Percentiles rank a stretch among this genome's conserved stretches.
phyloP scores from a whole-genome alignment of 192 early-diverging fungal species.

The Backusella sp. region DNA sequence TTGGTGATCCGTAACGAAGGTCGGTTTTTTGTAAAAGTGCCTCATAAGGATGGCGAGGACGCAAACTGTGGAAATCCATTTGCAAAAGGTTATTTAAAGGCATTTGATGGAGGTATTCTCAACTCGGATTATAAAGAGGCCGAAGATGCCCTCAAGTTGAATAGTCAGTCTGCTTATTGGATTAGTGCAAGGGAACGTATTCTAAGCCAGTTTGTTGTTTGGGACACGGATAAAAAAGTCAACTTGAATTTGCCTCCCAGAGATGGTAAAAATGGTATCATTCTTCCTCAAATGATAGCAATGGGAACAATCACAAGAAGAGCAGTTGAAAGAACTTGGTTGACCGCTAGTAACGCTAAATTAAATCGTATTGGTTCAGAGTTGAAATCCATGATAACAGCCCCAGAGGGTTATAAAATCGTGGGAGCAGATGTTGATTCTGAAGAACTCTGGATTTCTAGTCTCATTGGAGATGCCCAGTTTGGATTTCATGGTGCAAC shows the following conservation, averaged over 20 bases:
- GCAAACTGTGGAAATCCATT: slow-evolving; percentile 84
- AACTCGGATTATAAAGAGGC: slow-evolving; percentile 70
- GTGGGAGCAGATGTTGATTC: slow-evolving; percentile 97
- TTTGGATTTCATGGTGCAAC: slow-evolving; percentile 91
- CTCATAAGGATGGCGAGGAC: slow-evolving; percentile 83
- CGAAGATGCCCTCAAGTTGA: slow-evolving; percentile 73
- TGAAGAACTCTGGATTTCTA: slow-evolving; percentile 96
- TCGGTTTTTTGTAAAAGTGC: slow-evolving; percentile 59
- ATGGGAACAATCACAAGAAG: slow-evolving; percentile 98
- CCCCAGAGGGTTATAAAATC: slow-evolving; percentile 81
- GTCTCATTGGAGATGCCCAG: slow-evolving; percentile 91
- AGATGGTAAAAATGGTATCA: slow-evolving; percentile 59
- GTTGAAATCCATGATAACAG: slow-evolving; percentile 83
- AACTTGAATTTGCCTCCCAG: slow-evolving; percentile 44
- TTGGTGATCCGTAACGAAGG: slow-evolving; percentile 41
- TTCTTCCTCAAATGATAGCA: slow-evolving; percentile 84
- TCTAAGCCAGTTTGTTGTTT: slow-evolving; percentile 82
- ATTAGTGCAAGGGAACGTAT: slow-evolving; percentile 79
- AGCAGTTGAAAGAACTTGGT: slow-evolving; percentile 91
- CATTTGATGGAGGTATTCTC: slow-evolving; percentile 80
- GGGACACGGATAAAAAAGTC: slow-evolving; percentile 50
- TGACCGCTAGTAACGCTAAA: slow-evolving; percentile 94
- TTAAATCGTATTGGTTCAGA: slow-evolving; percentile 89
- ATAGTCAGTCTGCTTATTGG: slow-evolving; percentile 90
- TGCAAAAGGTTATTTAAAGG: slow-evolving; percentile 73